A percentile compares a stretch with the other conserved stretches of the same genome.
These are phyloP conservation scores for Terana coerulea DNA, from an alignment of 768 basidiomycete genomes.

Conservation along the genomic window DNA sequence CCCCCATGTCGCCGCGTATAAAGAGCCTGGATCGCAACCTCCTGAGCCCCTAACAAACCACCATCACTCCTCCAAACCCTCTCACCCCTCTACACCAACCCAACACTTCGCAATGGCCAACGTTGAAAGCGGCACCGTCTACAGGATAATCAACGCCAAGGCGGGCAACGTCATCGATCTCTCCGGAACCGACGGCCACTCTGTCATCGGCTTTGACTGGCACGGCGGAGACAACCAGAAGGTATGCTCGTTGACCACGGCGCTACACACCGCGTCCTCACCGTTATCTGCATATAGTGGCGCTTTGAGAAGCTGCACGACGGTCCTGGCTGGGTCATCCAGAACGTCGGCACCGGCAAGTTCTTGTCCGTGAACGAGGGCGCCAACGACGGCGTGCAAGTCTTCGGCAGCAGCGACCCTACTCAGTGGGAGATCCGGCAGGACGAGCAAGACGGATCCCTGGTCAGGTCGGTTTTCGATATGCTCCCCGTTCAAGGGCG, in stretches of 20 bases:
- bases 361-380: constrained; percentile 8
- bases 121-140: constrained; percentile 34
- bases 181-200: constrained; percentile 46
- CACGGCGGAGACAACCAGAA: constrained; percentile 46
- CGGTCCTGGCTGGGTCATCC: constrained; percentile 35
- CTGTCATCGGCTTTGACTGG: constrained; percentile 46
- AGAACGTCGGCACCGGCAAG: constrained; percentile 33
- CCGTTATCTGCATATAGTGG: constrained; percentile 40
- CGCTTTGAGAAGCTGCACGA: constrained; percentile 30
- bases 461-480: no score
- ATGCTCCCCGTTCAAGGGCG: no score
- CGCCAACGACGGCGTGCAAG: constrained; percentile 35
- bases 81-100: not conserved
- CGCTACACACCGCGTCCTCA: not conserved
- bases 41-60: not conserved
- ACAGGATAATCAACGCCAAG: constrained; percentile 49
- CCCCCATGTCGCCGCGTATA: not conserved
- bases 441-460: constrained; percentile 36
- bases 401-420: constrained; percentile 35
- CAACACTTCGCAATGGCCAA: no score
- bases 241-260: constrained; percentile 23
- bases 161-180: constrained; percentile 51
- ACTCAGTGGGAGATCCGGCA: constrained; percentile 49
- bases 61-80: not conserved
- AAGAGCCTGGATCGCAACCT: not conserved